phyloP scores from a whole-genome alignment of 148 eudicot species.

The Nyssa sinensis region DNA sequence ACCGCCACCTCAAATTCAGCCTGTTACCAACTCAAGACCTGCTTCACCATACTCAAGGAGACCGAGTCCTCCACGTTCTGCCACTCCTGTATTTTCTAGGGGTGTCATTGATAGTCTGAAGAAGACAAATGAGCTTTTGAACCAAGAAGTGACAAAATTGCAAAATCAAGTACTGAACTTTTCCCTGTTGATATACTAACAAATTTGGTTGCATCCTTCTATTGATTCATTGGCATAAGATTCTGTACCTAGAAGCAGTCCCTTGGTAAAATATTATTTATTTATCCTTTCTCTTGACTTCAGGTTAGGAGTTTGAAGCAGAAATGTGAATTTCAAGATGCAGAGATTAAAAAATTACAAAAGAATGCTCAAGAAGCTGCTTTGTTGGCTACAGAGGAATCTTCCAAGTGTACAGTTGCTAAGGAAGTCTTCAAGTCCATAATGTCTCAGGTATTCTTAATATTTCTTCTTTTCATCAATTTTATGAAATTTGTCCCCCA shows the following conservation, averaged over 20 bases:
- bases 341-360: constrained; percentile 57
- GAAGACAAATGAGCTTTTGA: constrained; percentile 70
- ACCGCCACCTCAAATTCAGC: no score
- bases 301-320: constrained; percentile 66
- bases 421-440: constrained; percentile 49
- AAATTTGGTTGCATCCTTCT: neutral
- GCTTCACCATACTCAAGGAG: constrained; percentile 65
- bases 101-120: constrained; percentile 75
- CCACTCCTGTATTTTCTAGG: constrained; percentile 63
- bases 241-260: neutral
- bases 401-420: constrained; percentile 45
- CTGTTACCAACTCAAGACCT: constrained; percentile 43
- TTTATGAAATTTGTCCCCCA: neutral
- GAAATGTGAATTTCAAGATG: constrained; percentile 65
- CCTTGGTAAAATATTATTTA: constrained; percentile 2
- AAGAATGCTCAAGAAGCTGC: constrained; percentile 48
- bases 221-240: neutral
- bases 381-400: constrained; percentile 53
- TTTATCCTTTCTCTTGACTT: constrained; percentile 4
- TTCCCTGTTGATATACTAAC: neutral
- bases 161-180: constrained; percentile 56
- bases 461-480: neutral
- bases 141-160: constrained; percentile 77
- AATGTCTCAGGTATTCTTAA: constrained; percentile 39
- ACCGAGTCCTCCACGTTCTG: constrained; percentile 70